Percentiles rank a stretch among this genome's conserved stretches.
Evolutionary conservation across 2,329 filamentous ascomycete genomes (phyloP).

Genomic region (Triangularia verruculosa): DNA sequence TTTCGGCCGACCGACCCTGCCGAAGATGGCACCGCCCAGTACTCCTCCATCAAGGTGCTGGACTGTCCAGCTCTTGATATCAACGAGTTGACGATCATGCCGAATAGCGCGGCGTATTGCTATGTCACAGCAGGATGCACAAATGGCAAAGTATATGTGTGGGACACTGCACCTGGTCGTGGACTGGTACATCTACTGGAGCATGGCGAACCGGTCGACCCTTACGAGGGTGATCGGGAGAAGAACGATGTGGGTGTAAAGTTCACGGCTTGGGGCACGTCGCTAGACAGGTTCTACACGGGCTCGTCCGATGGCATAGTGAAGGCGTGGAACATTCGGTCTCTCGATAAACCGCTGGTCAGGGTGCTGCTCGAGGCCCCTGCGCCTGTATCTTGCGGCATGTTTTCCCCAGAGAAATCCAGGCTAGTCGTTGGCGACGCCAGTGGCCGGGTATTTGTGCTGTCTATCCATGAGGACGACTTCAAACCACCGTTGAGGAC

Average conservation of each 20-base stretch:
- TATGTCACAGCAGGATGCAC: constrained; percentile 62
- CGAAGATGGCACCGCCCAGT: constrained; percentile 36
- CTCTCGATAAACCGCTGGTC: constrained; percentile 42
- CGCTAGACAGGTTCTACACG: constrained; percentile 57
- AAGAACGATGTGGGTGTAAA: constrained; percentile 61
- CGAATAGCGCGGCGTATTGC: constrained; percentile 48
- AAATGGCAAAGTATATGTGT: constrained; percentile 60
- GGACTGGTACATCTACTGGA: constrained; percentile 52
- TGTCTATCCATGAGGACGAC: constrained; percentile 47
- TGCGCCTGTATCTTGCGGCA: constrained; percentile 55
- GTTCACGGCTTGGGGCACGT: constrained; percentile 60
- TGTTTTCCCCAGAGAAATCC: constrained; percentile 55
- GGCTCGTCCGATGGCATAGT: constrained; percentile 62
- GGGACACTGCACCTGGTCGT: constrained; percentile 58
- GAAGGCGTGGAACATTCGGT: constrained; percentile 61
- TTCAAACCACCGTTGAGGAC: constrained; percentile 11
- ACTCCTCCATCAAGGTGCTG: constrained; percentile 50
- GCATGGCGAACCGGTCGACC: constrained; percentile 48
- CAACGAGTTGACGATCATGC: constrained; percentile 59
- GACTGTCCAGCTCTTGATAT: constrained; percentile 60
- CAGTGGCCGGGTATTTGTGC: constrained; percentile 56
- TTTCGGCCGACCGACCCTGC: constrained; percentile 39
- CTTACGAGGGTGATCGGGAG: constrained; percentile 46
- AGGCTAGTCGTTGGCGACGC: constrained; percentile 59
- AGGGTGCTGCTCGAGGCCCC: constrained; percentile 53